Evolutionary conservation across 140 eudicot species (phyloP), one percentile per base, ranked within the genome.

Genomic region (Erigeron philadelphicus): DNA sequence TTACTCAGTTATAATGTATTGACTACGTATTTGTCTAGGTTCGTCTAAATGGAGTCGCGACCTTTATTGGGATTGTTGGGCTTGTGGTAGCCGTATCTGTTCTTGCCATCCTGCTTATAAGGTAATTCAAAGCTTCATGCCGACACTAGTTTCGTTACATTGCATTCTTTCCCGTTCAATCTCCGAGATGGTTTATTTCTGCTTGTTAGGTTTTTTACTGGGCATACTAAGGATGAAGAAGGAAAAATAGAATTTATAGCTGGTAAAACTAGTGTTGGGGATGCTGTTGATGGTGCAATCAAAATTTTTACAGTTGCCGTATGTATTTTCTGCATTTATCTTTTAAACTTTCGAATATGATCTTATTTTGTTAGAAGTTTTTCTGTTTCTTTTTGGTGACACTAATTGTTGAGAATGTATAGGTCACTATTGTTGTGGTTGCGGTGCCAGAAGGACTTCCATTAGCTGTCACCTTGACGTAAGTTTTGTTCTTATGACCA

Each of bases 371-470:
- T 54, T 19, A 38, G 55, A 54, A 17, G 23, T 69, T 7, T 18
- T 35, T 17, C 52, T n/a, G 21, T 72, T 64, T 66, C 48, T 19
- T 55, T 74, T 60, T 62, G 60, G 60, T 17, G 71, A n/a, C 47
- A 61, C 58, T 81, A 54, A 79, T 68, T 35, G 35, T 53, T 46
- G 70, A 58, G 41, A 66, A 61, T 41, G 11, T 76, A 35, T 79
- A 92, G 98, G 98, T 92, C 57, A 88, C 96, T 45, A 92, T 92
- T 58, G 98, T 92, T 11, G 98, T 92, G 56, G 98, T 92, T 75
- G 98, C 98, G 38, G 98, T 92, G 68, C 98, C 98, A 6, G 98
- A 92, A 83, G 96, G 98, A 67, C 98, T 92, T 79, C 98, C 98
- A 23, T 78, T 92, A 78, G 98, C 98, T 72, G 98, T 92, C 38